These are phyloP conservation scores for Colletotrichum lini DNA, from an alignment of 2,329 filamentous ascomycete species.

Conservation along the genomic window DNA sequence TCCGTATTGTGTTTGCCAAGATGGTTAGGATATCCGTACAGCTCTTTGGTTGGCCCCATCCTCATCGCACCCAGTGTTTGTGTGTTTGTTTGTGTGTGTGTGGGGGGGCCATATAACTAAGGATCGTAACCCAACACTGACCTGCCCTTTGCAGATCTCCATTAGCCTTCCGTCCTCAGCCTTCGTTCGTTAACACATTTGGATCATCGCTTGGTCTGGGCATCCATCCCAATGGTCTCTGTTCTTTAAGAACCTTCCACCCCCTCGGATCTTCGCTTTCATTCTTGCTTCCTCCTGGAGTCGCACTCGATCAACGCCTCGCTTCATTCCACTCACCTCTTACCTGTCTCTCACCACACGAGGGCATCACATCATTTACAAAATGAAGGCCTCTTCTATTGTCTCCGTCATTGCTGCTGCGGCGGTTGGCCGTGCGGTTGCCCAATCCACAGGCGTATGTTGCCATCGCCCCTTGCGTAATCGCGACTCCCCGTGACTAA, in stretches of 20 bases:
- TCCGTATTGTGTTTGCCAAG: slow-evolving; percentile 23
- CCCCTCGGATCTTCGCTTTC: slow-evolving; percentile 6
- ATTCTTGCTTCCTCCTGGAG: neutral
- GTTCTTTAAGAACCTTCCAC: slow-evolving; percentile 34
- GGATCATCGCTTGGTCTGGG: slow-evolving; percentile 7
- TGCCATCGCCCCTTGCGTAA: neutral
- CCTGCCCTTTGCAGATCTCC: slow-evolving; percentile 22
- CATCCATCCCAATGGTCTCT: slow-evolving; percentile 2
- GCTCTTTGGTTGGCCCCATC: slow-evolving; percentile 19
- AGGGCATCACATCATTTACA: slow-evolving; percentile 22
- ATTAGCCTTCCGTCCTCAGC: slow-evolving; percentile 23
- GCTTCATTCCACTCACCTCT: neutral
- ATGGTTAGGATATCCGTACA: neutral
- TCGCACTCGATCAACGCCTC: slow-evolving; percentile 16
- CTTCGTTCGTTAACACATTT: slow-evolving; percentile 21
- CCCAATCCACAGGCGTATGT: slow-evolving; percentile 46
- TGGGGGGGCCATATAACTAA: slow-evolving; percentile 34
- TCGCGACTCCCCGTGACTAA: neutral
- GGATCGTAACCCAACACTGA: slow-evolving; percentile 7
- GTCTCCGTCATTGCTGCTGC: slow-evolving; percentile 49
- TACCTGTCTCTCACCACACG: slow-evolving; percentile 1
- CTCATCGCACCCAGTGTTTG: slow-evolving; percentile 9
- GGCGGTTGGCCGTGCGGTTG: slow-evolving; percentile 48
- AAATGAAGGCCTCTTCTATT: slow-evolving; percentile 45
- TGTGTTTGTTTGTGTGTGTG: slow-evolving; percentile 9